These are phyloP conservation scores for Andrographis paniculata DNA, from an alignment of 305 asterid genomes.

Conservation along the genomic window DNA sequence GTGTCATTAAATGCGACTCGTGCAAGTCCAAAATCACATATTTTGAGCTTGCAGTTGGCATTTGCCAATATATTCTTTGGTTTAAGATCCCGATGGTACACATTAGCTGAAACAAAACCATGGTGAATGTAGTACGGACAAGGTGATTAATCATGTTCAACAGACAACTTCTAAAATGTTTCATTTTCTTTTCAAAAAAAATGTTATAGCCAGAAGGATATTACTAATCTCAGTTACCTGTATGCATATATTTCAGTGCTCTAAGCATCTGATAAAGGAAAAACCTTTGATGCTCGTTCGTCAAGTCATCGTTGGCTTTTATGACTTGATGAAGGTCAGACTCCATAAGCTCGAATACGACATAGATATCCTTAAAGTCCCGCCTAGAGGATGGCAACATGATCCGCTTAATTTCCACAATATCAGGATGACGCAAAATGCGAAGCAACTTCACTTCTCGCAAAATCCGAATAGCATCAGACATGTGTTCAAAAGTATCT, in stretches of 20 bases:
- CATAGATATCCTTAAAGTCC: too few species aligned
- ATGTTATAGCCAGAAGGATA: background rate
- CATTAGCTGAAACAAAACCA: slow-evolving; percentile 46
- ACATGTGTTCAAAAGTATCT: slow-evolving; percentile 71
- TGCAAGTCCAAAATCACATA: slow-evolving; percentile 93
- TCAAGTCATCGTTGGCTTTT: slow-evolving; percentile 93
- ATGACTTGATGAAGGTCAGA: slow-evolving; percentile 92
- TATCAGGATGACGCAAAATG: slow-evolving; percentile 84
- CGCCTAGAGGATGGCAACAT: slow-evolving; percentile 66
- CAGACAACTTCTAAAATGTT: too few species aligned
- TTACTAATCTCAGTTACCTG: slow-evolving; percentile 32
- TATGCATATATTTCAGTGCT: slow-evolving; percentile 78
- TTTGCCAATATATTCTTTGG: slow-evolving; percentile 88
- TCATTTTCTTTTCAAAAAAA: too few species aligned
- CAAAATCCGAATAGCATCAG: slow-evolving; percentile 83
- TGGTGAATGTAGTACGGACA: background rate
- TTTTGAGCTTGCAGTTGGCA: slow-evolving; percentile 90
- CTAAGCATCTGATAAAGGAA: slow-evolving; percentile 90
- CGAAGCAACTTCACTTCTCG: slow-evolving; percentile 90
- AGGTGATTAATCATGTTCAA: too few species aligned
- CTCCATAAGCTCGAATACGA: slow-evolving; percentile 95
- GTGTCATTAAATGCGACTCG: slow-evolving; percentile 88
- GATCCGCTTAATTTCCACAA: slow-evolving; percentile 83
- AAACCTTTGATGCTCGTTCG: slow-evolving; percentile 78
- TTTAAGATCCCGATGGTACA: slow-evolving; percentile 78